Evolutionary conservation across 257 asterid genomes (phyloP), one percentile per base, ranked within the genome.

Genomic region (Rehmannia glutinosa): DNA sequence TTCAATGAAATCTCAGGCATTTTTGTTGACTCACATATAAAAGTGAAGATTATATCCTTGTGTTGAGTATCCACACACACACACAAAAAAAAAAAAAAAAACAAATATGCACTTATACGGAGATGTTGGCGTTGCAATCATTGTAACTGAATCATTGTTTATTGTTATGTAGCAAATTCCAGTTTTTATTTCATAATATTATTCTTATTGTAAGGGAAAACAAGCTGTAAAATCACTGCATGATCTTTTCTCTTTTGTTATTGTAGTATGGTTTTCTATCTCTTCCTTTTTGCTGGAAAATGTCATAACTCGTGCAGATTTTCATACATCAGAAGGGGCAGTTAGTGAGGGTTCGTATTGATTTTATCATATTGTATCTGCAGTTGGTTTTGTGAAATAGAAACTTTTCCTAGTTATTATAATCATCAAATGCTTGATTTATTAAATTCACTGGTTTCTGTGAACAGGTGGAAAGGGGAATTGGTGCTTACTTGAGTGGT

Each of bases 381-480:
- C 61, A 35, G 12, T 3, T 73, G 56, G 58, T 47, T 39, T 38
- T 68, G 24, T 28, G 21, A 24, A 21, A 21, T 17, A 20, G 46
- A 15, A 67, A 11, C 55, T 30, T 66, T 55, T 53, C 36, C 36
- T 17, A 16, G 36, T 59, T 62, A n/a, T 46, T 67, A 27, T 39
- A 54, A 63, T 65, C 27, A 28, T 75, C 47, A 55, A 66, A 62
- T 69, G 67, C 69, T 69, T 67, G 61, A 76, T 56, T 60, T 47
- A 69, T 72, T 42, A 42, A 72, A 55, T 43, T 47, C 24, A 27
- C 25, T 68, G 62, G 66, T 68, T 73, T 55, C 69, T 79, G 72
- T 75, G 59, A 75, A 71, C 88, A 93, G 99, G 97, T 93, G 39
- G 99, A 93, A 76, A 86, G 89, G 78, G 99, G 99, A 63, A 61